phyloP scores from a whole-genome alignment of 257 asterid genomes.

The Forsythia suspensa region DNA sequence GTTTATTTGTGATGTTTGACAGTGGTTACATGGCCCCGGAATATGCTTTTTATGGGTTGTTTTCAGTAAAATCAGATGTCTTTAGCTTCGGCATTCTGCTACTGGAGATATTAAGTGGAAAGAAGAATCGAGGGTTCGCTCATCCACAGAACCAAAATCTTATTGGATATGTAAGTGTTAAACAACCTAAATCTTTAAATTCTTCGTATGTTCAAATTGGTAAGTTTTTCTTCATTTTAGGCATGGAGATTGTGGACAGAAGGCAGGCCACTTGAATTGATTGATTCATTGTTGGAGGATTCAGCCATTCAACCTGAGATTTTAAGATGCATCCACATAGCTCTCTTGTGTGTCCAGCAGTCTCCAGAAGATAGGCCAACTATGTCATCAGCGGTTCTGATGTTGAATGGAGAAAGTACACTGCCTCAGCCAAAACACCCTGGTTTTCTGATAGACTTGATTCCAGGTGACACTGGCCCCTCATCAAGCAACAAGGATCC shows the following conservation, averaged over 20 bases:
- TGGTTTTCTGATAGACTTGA: conserved; percentile 36
- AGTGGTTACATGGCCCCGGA: conserved; percentile 41
- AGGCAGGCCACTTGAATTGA: conserved; percentile 33
- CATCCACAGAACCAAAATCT: conserved; percentile 25
- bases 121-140: conserved; percentile 28
- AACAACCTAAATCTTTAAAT: background rate
- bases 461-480: conserved; percentile 11
- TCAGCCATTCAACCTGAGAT: conserved; percentile 15
- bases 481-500: conserved; percentile 9
- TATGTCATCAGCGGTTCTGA: conserved; percentile 42
- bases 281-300: conserved; percentile 22
- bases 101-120: conserved; percentile 36
- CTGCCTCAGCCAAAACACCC: conserved; percentile 49
- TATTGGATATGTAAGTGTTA: conserved; percentile 35
- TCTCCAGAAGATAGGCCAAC: conserved; percentile 47
- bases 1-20: background rate
- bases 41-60: conserved; percentile 34
- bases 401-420: conserved; percentile 34
- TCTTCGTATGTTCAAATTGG: background rate
- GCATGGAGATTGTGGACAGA: conserved; percentile 45
- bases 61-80: conserved; percentile 35
- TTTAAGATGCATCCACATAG: conserved; percentile 33
- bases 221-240: conserved; percentile 12
- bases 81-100: conserved; percentile 40
- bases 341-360: conserved; percentile 43